These are phyloP conservation scores for Aspergillus kassunensis DNA, from an alignment of 495 filamentous ascomycete genomes.

Conservation along the genomic window DNA sequence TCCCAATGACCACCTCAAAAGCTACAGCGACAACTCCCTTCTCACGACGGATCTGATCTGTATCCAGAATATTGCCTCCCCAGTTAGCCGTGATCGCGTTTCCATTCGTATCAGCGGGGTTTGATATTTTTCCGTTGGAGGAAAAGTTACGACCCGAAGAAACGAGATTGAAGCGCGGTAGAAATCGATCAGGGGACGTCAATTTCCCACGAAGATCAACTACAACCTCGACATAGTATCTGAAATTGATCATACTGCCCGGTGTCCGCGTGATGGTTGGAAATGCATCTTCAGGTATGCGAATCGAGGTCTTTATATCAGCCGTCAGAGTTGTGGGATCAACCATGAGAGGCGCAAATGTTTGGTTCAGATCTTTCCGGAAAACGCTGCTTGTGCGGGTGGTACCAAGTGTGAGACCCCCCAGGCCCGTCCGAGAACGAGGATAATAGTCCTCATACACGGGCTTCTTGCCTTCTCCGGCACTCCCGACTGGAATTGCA, in stretches of 20 bases:
- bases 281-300: constrained; percentile 86
- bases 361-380: constrained; percentile 87
- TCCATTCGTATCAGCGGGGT: constrained; percentile 35
- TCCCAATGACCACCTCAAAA: constrained; percentile 87
- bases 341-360: constrained; percentile 79
- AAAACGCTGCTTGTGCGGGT: constrained; percentile 81
- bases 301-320: constrained; percentile 72
- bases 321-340: constrained; percentile 74
- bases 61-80: constrained; percentile 81
- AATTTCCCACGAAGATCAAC: constrained; percentile 88
- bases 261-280: constrained; percentile 88
- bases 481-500: constrained; percentile 55
- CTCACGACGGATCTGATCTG: constrained; percentile 76
- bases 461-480: constrained; percentile 59
- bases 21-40: constrained; percentile 80
- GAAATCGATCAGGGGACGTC: constrained; percentile 59
- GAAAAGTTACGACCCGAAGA: constrained; percentile 43
- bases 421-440: constrained; percentile 65
- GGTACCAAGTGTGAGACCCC: constrained; percentile 75
- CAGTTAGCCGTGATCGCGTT: constrained; percentile 48
- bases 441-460: constrained; percentile 82
- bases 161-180: constrained; percentile 55
- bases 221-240: constrained; percentile 88
- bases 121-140: constrained; percentile 46
- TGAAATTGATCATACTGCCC: constrained; percentile 87